Evolutionary conservation across 2,329 filamentous ascomycete genomes (phyloP), one percentile per base, ranked within the genome.

Genomic region (Atkinsonella hypoxylon): DNA sequence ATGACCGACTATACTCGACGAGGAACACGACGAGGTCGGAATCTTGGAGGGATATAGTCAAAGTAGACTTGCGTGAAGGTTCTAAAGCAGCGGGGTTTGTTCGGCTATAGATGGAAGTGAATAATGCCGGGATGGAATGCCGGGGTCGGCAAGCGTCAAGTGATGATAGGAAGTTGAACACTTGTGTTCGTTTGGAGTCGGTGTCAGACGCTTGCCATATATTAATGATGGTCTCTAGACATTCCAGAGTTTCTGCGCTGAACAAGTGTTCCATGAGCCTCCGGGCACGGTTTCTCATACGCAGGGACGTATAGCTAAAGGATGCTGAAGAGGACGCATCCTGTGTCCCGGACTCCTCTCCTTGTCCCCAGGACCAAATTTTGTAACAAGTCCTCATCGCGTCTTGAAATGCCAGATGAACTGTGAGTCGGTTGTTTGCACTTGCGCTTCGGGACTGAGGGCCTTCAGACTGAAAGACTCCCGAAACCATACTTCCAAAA

Each of bases 351-450:
- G 75, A 70, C 59, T 84, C 82, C 30, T 72, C 72, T 2, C 77
- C 77, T 61, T 84, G 80, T 6, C 86, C 88, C 91, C 93, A 98
- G 0, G 87, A 87, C 93, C 94, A 98, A 48, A 98, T 95, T 12
- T 76, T 81, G 63, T 95, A 94, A 66, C 90, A 95, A 47, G 95
- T 87, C 22, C 89, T 82, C 52, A 97, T 88, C 1, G 90, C 89
- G 64, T 98, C 94, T 65, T 97, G 91, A 63, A 98, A 95, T 11
- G 90, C 94, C n/a, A 98, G 75, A 42, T 96, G 76, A 18, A 98
- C 91, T 0, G 93, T 97, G 20, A 98, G 75, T 44, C 91, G 81
- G 59, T 93, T 91, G 61, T 97, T 98, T 9, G 90, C 89, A n/a
- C 87, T 89, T 8, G 84, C 81, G 53, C 83, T 89, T 46, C 89